These are phyloP conservation scores for Xylariales sp. DNA, from an alignment of 2,329 filamentous ascomycete species.

Conservation along the genomic window DNA sequence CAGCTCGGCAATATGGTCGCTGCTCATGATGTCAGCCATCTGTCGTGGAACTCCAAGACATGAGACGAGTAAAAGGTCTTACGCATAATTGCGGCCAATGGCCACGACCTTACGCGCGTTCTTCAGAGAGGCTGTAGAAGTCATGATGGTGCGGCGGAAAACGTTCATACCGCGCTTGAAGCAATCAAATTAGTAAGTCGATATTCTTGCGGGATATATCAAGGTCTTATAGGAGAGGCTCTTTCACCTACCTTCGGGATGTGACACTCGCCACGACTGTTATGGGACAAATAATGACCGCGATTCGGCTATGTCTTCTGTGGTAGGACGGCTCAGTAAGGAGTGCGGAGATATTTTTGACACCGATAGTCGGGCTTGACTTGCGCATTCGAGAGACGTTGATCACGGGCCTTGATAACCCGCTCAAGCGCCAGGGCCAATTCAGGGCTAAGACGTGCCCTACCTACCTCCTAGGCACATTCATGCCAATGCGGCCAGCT, in stretches of 20 bases:
- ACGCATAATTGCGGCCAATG: slow-evolving; percentile 96
- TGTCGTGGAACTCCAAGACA: no score
- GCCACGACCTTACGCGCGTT: slow-evolving; percentile 76
- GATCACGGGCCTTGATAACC: background rate
- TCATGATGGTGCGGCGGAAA: slow-evolving; percentile 30
- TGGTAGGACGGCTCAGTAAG: background rate
- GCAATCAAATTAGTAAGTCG: background rate
- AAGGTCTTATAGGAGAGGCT: background rate
- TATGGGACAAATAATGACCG: slow-evolving; percentile 7
- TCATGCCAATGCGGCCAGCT: no score
- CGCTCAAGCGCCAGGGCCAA: background rate
- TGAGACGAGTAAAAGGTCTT: slow-evolving; percentile 27
- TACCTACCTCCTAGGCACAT: no score
- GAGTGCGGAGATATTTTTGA: slow-evolving; percentile 10
- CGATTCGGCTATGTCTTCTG: background rate
- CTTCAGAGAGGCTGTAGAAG: slow-evolving; percentile 43
- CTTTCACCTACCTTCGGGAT: slow-evolving; percentile 7
- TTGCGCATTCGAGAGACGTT: background rate
- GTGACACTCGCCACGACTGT: slow-evolving; percentile 10
- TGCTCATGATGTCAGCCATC: slow-evolving; percentile 30
- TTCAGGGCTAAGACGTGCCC: no score
- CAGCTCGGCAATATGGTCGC: slow-evolving; percentile 90
- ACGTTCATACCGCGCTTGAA: slow-evolving; percentile 23
- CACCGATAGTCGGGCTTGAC: slow-evolving; percentile 11
- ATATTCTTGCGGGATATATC: slow-evolving; percentile 6